Evolutionary conservation across 441 rosid genomes (phyloP).

Genomic region (Euphorbia schlechtendalii): DNA sequence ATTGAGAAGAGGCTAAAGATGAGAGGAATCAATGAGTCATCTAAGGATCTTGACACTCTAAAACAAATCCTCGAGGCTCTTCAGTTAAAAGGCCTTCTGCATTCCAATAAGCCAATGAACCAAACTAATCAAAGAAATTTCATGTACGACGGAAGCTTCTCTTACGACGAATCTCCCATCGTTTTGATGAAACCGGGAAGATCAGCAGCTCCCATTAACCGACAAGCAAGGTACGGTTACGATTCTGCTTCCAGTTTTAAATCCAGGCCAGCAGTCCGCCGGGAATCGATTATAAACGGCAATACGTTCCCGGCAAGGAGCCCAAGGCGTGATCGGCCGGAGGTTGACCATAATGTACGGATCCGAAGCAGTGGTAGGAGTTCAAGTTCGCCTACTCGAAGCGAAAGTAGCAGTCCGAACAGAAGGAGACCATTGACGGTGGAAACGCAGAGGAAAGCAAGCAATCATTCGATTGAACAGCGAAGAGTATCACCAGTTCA

Average conservation of each 20-base stretch:
- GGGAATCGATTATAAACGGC: conserved; percentile 20
- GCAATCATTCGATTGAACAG: conserved; percentile 28
- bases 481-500: conserved; percentile 46
- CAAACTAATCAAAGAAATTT: conserved; percentile 33
- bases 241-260: conserved; percentile 30
- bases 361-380: conserved; percentile 40
- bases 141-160: conserved; percentile 28
- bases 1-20: conserved; percentile 53
- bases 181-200: conserved; percentile 44
- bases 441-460: conserved; percentile 38
- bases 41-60: conserved; percentile 75
- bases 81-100: conserved; percentile 85
- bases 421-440: conserved; percentile 36
- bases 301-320: conserved; percentile 27
- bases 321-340: conserved; percentile 38
- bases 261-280: conserved; percentile 29
- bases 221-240: conserved; percentile 23
- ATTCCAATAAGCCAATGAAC: conserved; percentile 32
- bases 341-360: conserved; percentile 28
- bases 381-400: conserved; percentile 34
- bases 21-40: conserved; percentile 67
- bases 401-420: conserved; percentile 43
- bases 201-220: conserved; percentile 17
- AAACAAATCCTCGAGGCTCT: conserved; percentile 83
- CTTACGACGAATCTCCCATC: conserved; percentile 39